A percentile compares a stretch with the other conserved stretches of the same genome.
These are phyloP conservation scores for Hura crepitans DNA, from an alignment of 441 rosid genomes.

Conservation along the genomic window DNA sequence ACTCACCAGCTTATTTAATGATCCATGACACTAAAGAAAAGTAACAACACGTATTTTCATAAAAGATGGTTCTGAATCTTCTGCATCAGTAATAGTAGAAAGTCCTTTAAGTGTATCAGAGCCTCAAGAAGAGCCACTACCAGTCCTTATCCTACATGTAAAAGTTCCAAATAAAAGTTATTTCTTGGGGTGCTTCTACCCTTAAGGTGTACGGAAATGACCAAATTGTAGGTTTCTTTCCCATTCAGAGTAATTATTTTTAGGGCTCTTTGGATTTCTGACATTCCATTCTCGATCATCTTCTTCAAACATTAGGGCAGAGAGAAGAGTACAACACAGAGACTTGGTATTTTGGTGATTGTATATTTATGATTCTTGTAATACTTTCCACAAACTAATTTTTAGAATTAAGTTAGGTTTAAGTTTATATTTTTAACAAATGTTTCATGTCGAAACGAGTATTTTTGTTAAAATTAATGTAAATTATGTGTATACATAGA, in stretches of 20 bases:
- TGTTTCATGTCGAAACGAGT: neutral
- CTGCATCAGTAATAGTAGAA: constrained; percentile 11
- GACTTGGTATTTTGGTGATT: too few relatives aligned
- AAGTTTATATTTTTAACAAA: too few relatives aligned
- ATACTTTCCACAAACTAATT: too few relatives aligned
- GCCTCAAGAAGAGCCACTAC: neutral
- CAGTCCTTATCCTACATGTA: neutral
- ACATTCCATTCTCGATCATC: neutral
- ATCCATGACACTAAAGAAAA: too few relatives aligned
- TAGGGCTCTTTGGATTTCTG: neutral
- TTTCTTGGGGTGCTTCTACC: neutral
- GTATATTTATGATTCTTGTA: too few relatives aligned
- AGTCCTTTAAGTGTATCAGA: neutral
- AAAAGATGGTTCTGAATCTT: neutral
- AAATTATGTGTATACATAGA: neutral
- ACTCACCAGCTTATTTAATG: too few relatives aligned
- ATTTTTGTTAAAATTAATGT: neutral
- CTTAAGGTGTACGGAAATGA: neutral
- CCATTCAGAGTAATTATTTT: constrained; percentile 4
- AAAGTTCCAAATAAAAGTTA: neutral
- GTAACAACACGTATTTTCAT: too few relatives aligned
- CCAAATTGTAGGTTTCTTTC: constrained; percentile 6
- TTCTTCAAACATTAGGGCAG: neutral
- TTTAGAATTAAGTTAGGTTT: too few relatives aligned
- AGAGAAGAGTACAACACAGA: neutral